phyloP scores from a whole-genome alignment of 768 basidiomycete species.

The Gloeostereum incarnatum region DNA sequence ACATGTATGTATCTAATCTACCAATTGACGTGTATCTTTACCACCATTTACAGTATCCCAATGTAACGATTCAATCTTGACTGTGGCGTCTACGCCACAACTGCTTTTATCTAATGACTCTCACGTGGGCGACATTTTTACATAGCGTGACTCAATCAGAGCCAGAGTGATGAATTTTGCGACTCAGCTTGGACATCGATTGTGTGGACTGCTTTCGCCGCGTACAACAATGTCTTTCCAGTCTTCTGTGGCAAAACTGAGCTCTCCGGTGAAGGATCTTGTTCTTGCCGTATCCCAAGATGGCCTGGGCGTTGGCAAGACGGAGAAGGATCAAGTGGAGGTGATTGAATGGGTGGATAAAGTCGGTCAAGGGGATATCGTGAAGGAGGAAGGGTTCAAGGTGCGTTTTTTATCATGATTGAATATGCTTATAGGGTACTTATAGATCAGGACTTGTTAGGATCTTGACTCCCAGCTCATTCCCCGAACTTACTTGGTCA shows the following conservation, averaged over 20 bases:
- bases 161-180: constrained; percentile 12
- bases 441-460: constrained; percentile 26
- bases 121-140: background rate
- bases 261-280: constrained; percentile 43
- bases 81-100: too few relatives aligned
- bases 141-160: too few relatives aligned
- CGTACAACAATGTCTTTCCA: constrained; percentile 43
- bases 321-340: constrained; percentile 53
- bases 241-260: constrained; percentile 35
- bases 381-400: constrained; percentile 37
- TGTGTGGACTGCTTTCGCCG: constrained; percentile 24
- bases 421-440: background rate
- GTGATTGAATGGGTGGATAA: constrained; percentile 66
- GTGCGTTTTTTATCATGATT: constrained; percentile 20
- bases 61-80: too few relatives aligned
- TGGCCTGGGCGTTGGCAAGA: constrained; percentile 38
- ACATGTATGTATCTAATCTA: too few relatives aligned
- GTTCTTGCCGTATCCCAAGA: constrained; percentile 38
- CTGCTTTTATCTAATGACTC: too few relatives aligned
- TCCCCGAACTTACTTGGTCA: constrained; percentile 78
- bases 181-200: constrained; percentile 30
- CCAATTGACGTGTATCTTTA: too few relatives aligned
- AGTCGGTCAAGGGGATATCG: constrained; percentile 38
- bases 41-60: too few relatives aligned
- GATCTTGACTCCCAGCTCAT: constrained; percentile 61